phyloP scores from a whole-genome alignment of 208 protist species.

The Dictyostelium gargantuum region DNA sequence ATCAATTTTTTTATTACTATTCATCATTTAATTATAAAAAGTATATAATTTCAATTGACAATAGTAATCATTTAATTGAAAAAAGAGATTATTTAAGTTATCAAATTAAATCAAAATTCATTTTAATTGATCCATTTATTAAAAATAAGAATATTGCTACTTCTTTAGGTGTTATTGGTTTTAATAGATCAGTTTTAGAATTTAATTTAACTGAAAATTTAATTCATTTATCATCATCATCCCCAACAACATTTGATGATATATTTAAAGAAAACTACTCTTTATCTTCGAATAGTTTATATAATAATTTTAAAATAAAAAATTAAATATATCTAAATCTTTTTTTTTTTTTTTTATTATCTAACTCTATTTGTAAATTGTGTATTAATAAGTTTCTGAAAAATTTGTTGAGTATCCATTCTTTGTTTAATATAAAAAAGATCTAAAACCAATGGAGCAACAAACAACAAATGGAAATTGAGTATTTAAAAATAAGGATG shows the following conservation, averaged over 20 bases:
- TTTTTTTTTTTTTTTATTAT: too few species aligned
- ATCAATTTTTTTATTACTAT: neutral
- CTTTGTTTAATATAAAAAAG: too few species aligned
- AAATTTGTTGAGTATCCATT: too few species aligned
- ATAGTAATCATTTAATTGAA: neutral
- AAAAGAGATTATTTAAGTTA: neutral
- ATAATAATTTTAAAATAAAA: neutral
- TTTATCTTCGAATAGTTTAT: neutral
- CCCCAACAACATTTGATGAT: neutral
- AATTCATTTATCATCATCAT: too few species aligned
- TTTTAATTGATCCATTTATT: neutral
- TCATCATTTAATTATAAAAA: neutral
- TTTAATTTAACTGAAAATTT: neutral
- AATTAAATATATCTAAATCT: too few species aligned
- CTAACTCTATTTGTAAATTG: too few species aligned
- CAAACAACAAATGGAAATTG: too few species aligned
- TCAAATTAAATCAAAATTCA: neutral
- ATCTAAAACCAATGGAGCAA: too few species aligned
- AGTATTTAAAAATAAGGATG: too few species aligned
- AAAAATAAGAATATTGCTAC: neutral
- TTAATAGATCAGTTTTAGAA: neutral
- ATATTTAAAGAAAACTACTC: neutral
- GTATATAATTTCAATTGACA: neutral
- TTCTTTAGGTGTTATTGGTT: neutral
- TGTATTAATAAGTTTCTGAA: too few species aligned